Percentiles rank a stretch among this genome's conserved stretches.
Conservation (phyloP, 2,329 filamentous ascomycete species). For the Xylariales sp. region DNA sequence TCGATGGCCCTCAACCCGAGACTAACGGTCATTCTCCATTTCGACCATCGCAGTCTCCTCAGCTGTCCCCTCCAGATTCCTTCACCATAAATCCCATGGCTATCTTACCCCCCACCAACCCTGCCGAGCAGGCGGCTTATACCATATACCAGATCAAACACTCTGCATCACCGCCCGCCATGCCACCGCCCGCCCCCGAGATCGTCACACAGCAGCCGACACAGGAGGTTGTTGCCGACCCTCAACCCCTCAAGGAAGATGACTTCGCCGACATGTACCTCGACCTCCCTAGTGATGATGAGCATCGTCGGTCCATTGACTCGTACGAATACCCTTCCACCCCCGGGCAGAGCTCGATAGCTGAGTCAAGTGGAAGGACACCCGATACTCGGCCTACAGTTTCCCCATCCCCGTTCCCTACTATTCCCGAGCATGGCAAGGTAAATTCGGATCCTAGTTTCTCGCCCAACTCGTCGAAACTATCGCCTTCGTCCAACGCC, state of each 20-base stretch:
- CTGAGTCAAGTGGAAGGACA: constrained; percentile 49
- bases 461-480: constrained; percentile 45
- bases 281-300: constrained; percentile 48
- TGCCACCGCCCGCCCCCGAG: constrained; percentile 44
- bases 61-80: constrained; percentile 42
- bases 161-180: constrained; percentile 47
- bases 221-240: constrained; percentile 38
- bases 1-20: constrained; percentile 42
- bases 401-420: constrained; percentile 48
- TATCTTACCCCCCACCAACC: constrained; percentile 50
- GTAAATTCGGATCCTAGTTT: constrained; percentile 43
- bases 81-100: constrained; percentile 51
- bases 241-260: constrained; percentile 32
- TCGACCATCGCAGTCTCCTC: constrained; percentile 48
- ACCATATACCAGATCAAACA: constrained; percentile 51
- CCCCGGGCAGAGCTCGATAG: constrained; percentile 48
- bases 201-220: constrained; percentile 41
- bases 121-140: constrained; percentile 50
- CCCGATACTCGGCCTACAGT: constrained; percentile 49
- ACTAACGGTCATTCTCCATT: constrained; percentile 43
- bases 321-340: constrained; percentile 48
- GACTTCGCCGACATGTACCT: constrained; percentile 46
- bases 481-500: constrained; percentile 40
- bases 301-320: constrained; percentile 45
- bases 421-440: constrained; percentile 40